Evolutionary conservation across 2,329 filamentous ascomycete genomes (phyloP), one percentile per base, ranked within the genome.

Genomic region (Fusarium anguioides): DNA sequence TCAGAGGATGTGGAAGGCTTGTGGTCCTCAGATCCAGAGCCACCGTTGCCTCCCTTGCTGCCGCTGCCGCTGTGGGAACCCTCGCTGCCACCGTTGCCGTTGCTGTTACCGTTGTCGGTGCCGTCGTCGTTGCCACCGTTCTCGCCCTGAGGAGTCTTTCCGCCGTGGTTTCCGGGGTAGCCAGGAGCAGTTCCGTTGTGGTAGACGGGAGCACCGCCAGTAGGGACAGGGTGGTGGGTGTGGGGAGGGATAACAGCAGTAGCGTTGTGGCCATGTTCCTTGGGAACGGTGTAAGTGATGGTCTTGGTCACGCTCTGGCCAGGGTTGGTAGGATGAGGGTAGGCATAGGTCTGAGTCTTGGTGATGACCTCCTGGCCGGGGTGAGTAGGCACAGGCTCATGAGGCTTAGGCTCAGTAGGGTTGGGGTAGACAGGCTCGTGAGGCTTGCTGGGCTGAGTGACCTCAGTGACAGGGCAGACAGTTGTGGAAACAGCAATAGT

Each of bases 311-410:
- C 66, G 18, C 55, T 70, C 49, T 69, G 44, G 26, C 70, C 71
- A 18, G 58, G 60, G 17, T 65, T 44, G 26, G 71, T 73, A 29
- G 71, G 71, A 52, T 72, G 67, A 58, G 71, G 71, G 49, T 73
- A 72, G 35, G 68, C 68, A 49, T 65, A 64, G 20, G 71, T 73
- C 44, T 60, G 61, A 49, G 71, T 72, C 69, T 73, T 72, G 53
- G 71, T 73, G 59, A 71, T 71, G 56, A 69, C 67, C 11, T 50
- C 60, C 40, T 66, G 55, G 6, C 57, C 58, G 14, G 70, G 66
- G 24, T 66, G 59, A 27, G 70, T 71, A 20, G 66, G 54, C 40
- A 48, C 36, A 31, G 66, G 67, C 63, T 64, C 39, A 31, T 62
- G 31, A 47, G 65, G 65, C 65, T 68, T 66, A 26, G 66, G 60